Conservation (phyloP, 2,329 filamentous ascomycete species). For the Nemania diffusa region DNA sequence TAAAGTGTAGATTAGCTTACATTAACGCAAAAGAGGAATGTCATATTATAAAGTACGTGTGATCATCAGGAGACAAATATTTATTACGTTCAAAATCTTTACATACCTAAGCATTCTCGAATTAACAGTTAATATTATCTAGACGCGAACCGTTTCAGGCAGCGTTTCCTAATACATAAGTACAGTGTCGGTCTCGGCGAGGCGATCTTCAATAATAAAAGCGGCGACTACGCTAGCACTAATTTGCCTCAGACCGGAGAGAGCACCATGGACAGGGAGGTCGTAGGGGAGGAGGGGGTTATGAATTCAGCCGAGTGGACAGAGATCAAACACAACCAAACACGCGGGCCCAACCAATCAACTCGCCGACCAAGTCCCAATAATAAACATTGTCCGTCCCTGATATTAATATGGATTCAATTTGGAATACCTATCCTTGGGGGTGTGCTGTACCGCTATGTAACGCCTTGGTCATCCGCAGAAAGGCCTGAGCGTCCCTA, state of each 20-base stretch:
- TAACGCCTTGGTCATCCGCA: slow-evolving; percentile 27
- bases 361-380: not conserved
- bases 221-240: not conserved
- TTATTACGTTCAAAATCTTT: not conserved
- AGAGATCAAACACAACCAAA: not conserved
- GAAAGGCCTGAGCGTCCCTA: slow-evolving; percentile 14
- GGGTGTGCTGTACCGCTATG: slow-evolving; percentile 15
- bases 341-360: not conserved
- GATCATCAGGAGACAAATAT: not conserved
- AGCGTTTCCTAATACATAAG: not conserved
- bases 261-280: not conserved
- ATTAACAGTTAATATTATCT: not conserved
- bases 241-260: not conserved
- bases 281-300: not conserved
- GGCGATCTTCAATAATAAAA: not conserved
- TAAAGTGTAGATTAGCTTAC: too few species aligned
- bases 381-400: not conserved
- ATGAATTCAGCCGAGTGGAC: slow-evolving; percentile 23
- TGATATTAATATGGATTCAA: slow-evolving; percentile 21
- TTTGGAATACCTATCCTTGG: slow-evolving; percentile 8
- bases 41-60: not conserved
- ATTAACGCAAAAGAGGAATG: not conserved
- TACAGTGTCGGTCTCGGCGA: not conserved
- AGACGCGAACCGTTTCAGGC: not conserved
- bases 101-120: not conserved